Evolutionary conservation across 495 filamentous ascomycete species (phyloP).

Genomic region (Trichoderma gamsii): DNA sequence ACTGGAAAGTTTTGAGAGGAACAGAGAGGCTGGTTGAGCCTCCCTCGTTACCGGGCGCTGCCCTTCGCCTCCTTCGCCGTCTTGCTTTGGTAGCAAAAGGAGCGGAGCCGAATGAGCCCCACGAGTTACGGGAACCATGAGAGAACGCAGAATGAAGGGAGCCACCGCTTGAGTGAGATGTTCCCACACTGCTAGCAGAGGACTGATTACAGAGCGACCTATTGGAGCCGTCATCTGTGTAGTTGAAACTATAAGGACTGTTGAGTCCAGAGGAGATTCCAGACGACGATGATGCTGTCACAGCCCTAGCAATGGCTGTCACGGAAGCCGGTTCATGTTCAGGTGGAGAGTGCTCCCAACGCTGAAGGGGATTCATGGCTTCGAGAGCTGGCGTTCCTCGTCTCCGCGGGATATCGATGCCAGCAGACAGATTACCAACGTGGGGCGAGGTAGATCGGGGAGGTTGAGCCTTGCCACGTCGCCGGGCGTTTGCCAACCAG

Average conservation of each 20-base stretch:
- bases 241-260: conserved; percentile 46
- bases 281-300: conserved; percentile 50
- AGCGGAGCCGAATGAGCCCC: conserved; percentile 57
- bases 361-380: conserved; percentile 72
- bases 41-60: conserved; percentile 30
- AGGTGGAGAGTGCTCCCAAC: conserved; percentile 81
- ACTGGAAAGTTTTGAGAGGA: conserved; percentile 60
- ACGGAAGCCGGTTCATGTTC: conserved; percentile 81
- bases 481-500: conserved; percentile 81
- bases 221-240: conserved; percentile 61
- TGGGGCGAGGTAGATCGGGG: conserved; percentile 53
- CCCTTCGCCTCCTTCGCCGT: conserved; percentile 59
- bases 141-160: conserved; percentile 73
- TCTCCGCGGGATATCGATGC: conserved; percentile 60
- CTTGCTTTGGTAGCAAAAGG: conserved; percentile 51
- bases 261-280: conserved; percentile 45
- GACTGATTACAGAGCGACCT: conserved; percentile 62
- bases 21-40: conserved; percentile 22
- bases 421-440: conserved; percentile 45
- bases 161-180: conserved; percentile 59
- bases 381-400: conserved; percentile 46
- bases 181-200: conserved; percentile 66
- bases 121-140: conserved; percentile 58
- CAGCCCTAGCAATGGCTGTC: conserved; percentile 69
- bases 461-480: conserved; percentile 64